Evolutionary conservation across 257 asterid species (phyloP), one percentile per base, ranked within the genome.

Genomic region (Solanum sejunctum): DNA sequence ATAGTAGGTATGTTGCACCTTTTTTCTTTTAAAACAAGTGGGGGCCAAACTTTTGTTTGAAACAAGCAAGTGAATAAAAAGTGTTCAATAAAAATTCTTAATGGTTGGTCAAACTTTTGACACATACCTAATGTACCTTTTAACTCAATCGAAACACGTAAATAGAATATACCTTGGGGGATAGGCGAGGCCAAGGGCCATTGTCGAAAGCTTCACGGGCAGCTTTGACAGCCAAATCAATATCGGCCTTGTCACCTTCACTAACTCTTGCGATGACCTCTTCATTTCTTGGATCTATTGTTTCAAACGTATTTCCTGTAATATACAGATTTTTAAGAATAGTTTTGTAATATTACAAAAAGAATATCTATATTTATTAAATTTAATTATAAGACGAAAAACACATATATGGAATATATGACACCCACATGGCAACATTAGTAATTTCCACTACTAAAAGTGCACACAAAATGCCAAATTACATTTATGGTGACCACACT

Each of bases 171-270:
- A 89, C 92, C 2, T 51, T 1, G 66, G 90, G 89, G 13, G 92
- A 10, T 26, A 89, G 79, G 13, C 92, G 92, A 81, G 92, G 90
- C 92, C 92, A 89, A 11, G 90, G 89, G 7, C 92, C 92, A n/a
- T 83, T 10, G 72, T 89, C 90, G 17, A 89, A 89, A 12, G 92
- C 92, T 32, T 86, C 85, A 55, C 92, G 92, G 64, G 92, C 92
- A 0, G 92, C 92, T 55, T 86, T 54, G 41, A 89, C 92, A 9
- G 92, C 92, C 81, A 84, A 83, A 77, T 88, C 87, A 45, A 89
- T 58, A 23, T 89, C 92, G 17, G 79, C 89, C 58, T 86, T 87
- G 61, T 66, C 89, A 9, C 92, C 92, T 51, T 89, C 89, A 13
- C 90, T 87, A 39, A 89, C 78, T 15, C 84, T 83, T 12, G 89